Percentiles rank a stretch among this genome's conserved stretches.
Evolutionary conservation across 2,329 filamentous ascomycete genomes (phyloP).

Genomic region (Fusarium sp.): DNA sequence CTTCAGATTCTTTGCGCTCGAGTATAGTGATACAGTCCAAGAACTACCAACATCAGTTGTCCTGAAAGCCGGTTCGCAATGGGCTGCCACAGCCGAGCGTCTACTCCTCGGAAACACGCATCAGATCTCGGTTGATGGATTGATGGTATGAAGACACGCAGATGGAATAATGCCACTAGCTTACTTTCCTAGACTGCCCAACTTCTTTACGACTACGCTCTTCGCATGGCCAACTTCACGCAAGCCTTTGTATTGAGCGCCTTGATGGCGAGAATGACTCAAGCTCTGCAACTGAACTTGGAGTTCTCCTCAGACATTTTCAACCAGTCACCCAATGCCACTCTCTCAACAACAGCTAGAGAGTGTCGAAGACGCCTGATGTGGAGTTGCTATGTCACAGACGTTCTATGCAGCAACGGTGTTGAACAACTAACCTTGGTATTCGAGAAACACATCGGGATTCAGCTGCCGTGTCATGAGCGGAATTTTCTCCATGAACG

Average conservation of each 20-base stretch:
- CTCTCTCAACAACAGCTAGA: constrained; percentile 7
- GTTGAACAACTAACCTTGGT: constrained; percentile 34
- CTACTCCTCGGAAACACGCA: constrained; percentile 17
- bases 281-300: constrained; percentile 33
- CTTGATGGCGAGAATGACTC: constrained; percentile 28
- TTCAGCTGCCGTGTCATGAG: constrained; percentile 30
- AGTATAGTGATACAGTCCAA: constrained; percentile 14
- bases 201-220: constrained; percentile 32
- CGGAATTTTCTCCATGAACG: constrained; percentile 19
- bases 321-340: not conserved
- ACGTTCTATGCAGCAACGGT: constrained; percentile 28
- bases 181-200: constrained; percentile 21
- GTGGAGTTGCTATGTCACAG: constrained; percentile 37
- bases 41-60: constrained; percentile 5
- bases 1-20: constrained; percentile 27
- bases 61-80: constrained; percentile 25
- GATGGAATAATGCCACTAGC: not conserved
- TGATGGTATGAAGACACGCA: constrained; percentile 18
- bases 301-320: constrained; percentile 28
- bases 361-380: constrained; percentile 35
- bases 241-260: constrained; percentile 36
- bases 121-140: constrained; percentile 23
- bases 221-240: constrained; percentile 34
- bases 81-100: constrained; percentile 23
- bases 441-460: constrained; percentile 28